A percentile compares a stretch with the other conserved stretches of the same genome.
These are phyloP conservation scores for Massarina eburnea DNA, from an alignment of 2,329 filamentous ascomycete species.

Conservation along the genomic window DNA sequence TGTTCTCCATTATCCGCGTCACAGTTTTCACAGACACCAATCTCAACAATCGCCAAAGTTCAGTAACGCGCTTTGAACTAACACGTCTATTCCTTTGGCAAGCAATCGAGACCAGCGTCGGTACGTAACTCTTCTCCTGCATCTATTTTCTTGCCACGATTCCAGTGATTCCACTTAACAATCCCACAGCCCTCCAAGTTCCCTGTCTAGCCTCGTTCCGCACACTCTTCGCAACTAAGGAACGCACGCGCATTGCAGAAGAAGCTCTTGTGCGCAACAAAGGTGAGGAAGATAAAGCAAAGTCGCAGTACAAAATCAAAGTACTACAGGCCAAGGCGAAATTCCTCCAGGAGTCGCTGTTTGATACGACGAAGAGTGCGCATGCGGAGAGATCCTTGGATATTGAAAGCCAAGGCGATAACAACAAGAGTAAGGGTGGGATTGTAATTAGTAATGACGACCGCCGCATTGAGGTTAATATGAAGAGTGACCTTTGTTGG, in stretches of 20 bases:
- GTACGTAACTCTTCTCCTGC: conserved; percentile 1
- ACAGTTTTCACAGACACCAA: neutral
- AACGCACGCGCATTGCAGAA: neutral
- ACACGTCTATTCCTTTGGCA: conserved; percentile 6
- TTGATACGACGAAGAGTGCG: neutral
- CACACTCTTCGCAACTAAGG: conserved; percentile 3
- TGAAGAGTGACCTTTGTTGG: too few relatives aligned
- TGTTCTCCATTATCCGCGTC: conserved; percentile 10
- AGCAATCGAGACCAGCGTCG: conserved; percentile 4
- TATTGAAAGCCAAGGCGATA: too few relatives aligned
- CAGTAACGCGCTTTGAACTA: neutral
- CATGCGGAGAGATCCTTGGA: too few relatives aligned
- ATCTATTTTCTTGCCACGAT: too few relatives aligned
- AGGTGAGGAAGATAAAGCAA: neutral
- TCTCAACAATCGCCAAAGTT: neutral
- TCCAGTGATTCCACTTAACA: too few relatives aligned
- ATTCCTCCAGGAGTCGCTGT: conserved; percentile 3
- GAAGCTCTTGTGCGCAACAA: neutral
- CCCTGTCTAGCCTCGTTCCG: conserved; percentile 8
- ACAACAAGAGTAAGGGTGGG: too few relatives aligned
- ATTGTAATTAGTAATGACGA: too few relatives aligned
- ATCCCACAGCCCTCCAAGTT: conserved; percentile 2
- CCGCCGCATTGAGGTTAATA: too few relatives aligned
- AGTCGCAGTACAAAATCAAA: neutral
- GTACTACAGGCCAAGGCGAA: neutral